Evolutionary conservation across 371 early-diverging fungal genomes (phyloP), one percentile per base, ranked within the genome.

Genomic region (Haplosporangium sp.): DNA sequence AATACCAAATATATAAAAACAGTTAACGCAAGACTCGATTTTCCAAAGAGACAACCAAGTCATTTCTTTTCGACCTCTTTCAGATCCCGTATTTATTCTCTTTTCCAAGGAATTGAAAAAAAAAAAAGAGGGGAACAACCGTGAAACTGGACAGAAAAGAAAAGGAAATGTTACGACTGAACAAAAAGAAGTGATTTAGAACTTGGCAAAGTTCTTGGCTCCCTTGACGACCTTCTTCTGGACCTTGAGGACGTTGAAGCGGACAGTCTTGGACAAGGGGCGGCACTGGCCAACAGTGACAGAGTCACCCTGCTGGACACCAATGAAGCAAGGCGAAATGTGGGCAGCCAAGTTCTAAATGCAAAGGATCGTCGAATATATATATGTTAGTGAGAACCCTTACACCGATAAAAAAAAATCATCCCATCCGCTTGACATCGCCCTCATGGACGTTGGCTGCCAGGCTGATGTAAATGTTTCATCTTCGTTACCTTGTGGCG

Each of bases 241-340:
- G 88, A 96, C 95, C 93, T 96, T 96, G 83, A 99, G 89, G 72
- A 98, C 98, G 93, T 99, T 99, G 97, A 98, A 99, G 83, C 98
- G 95, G 83, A 99, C 95, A 73, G 99, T 99, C 95, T 99, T 99
- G 84, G 98, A 97, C 73, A 99, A 91, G 67, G 77, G 77, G 60
- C 77, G 77, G 77, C 77, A 77, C 77, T 77, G 77, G 62, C 77
- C 77, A 61, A 77, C 77, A 60, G 77, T 77, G 77, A 77, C 77
- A 38, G 71, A 64, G 72, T 77, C 77, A 64, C 77, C 77, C 64
- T 70, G 72, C 72, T 77, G 77, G 98, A 99, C 94, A 83, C 97
- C 97, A 73, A 98, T 91, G 92, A 99, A 99, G 85, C 95, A 94
- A 69, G 99, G 99, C 69, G 96, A 96, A 68, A 99, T 81, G 89